These are phyloP conservation scores for Pythium phragmitis DNA, from an alignment of 352 stramenopile genomes.

Conservation along the genomic window DNA sequence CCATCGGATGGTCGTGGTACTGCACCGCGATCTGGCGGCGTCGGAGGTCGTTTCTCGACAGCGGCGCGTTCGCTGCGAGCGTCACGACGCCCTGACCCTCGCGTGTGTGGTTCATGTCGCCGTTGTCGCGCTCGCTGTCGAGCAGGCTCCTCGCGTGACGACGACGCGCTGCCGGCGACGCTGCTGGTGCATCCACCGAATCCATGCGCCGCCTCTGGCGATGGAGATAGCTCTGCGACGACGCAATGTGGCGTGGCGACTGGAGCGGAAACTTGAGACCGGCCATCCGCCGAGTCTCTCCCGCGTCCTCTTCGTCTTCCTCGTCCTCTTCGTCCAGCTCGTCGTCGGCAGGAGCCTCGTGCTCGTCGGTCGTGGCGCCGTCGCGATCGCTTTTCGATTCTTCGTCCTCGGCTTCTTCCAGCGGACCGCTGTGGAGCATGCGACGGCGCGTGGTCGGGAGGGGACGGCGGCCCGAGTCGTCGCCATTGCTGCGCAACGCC, in stretches of 20 bases:
- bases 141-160: constrained; percentile 8
- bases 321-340: constrained; percentile 20
- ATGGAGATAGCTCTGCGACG: constrained; percentile 16
- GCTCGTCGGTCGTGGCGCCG: background rate
- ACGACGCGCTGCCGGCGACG: constrained; percentile 11
- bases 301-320: constrained; percentile 26
- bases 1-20: constrained; percentile 37
- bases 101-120: background rate
- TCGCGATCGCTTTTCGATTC: constrained; percentile 19
- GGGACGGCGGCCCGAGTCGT: background rate
- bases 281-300: constrained; percentile 37
- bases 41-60: background rate
- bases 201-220: constrained; percentile 7
- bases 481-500: constrained; percentile 17
- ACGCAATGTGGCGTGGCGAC: constrained; percentile 27
- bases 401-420: constrained; percentile 14
- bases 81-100: background rate
- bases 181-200: background rate
- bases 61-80: constrained; percentile 4
- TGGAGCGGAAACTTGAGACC: constrained; percentile 34
- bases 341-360: constrained; percentile 14
- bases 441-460: background rate
- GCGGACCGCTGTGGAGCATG: background rate
- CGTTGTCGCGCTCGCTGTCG: background rate
- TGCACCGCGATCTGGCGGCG: constrained; percentile 8